A percentile compares a stretch with the other conserved stretches of the same genome.
Conservation (phyloP, 306 rosid genomes). For the Casuarina glauca region DNA sequence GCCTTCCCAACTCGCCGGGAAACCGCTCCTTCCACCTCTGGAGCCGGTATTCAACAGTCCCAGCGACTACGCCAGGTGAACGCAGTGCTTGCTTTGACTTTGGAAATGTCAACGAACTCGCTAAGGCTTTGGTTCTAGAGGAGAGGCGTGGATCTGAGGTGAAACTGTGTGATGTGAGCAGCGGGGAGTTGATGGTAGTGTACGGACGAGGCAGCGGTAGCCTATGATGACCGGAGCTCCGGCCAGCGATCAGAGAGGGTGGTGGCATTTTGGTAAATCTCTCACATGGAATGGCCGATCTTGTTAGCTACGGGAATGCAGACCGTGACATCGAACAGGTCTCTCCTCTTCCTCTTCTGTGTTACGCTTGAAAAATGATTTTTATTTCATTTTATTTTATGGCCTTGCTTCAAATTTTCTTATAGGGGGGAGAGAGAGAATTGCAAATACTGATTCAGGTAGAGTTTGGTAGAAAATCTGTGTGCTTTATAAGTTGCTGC, state of each 20-base stretch:
- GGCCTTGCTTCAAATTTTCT: constrained; percentile 18
- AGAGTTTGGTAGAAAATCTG: background rate
- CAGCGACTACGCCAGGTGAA: constrained; percentile 29
- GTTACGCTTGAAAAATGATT: background rate
- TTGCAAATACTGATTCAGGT: background rate
- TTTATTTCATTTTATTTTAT: background rate
- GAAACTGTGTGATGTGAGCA: constrained; percentile 21
- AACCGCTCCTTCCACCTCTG: constrained; percentile 16
- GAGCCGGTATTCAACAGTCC: constrained; percentile 21
- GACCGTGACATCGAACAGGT: constrained; percentile 89
- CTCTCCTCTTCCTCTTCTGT: constrained; percentile 22
- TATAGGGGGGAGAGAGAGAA: background rate
- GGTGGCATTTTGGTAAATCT: constrained; percentile 76
- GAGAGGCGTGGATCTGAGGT: constrained; percentile 52
- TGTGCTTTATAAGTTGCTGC: constrained; percentile 1
- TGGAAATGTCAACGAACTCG: constrained; percentile 40
- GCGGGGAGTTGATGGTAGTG: constrained; percentile 70
- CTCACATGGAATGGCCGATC: constrained; percentile 99
- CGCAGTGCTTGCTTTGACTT: constrained; percentile 43
- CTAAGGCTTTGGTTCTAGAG: constrained; percentile 30
- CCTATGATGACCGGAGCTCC: constrained; percentile 93
- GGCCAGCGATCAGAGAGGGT: constrained; percentile 77
- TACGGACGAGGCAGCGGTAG: constrained; percentile 53
- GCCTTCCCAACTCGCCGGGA: constrained; percentile 3
- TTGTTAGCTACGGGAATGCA: constrained; percentile 89